Percentiles rank a stretch among this genome's conserved stretches.
phyloP scores from a whole-genome alignment of 2,329 filamentous ascomycete genomes.

The Onygenales sp. region DNA sequence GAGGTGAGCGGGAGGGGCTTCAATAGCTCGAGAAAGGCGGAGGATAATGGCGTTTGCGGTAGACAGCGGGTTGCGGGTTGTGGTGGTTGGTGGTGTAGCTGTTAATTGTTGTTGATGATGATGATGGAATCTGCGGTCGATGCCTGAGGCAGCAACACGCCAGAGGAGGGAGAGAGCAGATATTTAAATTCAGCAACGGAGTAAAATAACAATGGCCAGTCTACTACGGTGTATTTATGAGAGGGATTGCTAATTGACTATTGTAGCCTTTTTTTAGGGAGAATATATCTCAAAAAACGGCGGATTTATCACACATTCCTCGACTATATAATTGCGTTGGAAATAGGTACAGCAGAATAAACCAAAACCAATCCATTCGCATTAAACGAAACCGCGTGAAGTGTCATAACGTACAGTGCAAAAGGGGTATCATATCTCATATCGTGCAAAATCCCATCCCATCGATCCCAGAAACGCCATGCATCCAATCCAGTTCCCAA shows the following conservation, averaged over 20 bases:
- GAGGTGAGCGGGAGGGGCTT: neutral
- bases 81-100: neutral
- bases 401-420: neutral
- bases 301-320: neutral
- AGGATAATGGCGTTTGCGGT: neutral
- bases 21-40: neutral
- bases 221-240: no score
- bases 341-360: neutral
- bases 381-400: no score
- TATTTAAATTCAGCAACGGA: neutral
- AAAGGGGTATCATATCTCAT: neutral
- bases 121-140: neutral
- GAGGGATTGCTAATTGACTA: neutral
- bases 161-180: neutral
- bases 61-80: neutral
- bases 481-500: neutral
- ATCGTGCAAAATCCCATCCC: neutral
- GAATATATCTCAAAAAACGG: no score
- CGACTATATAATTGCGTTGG: neutral
- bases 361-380: no score
- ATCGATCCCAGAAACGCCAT: neutral
- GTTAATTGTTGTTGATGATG: neutral
- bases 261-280: neutral
- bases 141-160: neutral
- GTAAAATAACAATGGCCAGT: no score